Conservation (phyloP, 805 yeast species). For the Ogataea methylovora region DNA sequence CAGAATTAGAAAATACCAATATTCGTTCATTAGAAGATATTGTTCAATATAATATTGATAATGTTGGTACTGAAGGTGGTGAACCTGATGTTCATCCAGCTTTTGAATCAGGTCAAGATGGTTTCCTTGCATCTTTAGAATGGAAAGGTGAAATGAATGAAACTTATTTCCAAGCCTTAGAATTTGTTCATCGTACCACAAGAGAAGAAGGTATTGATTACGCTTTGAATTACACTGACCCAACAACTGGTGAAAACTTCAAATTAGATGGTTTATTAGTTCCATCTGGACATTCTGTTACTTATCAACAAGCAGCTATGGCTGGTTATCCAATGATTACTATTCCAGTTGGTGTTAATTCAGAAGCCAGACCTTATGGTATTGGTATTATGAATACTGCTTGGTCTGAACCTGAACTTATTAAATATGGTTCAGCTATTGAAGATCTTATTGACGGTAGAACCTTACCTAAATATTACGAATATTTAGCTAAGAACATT, state of each 20-base stretch:
- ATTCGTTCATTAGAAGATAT: constrained; percentile 19
- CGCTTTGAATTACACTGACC: constrained; percentile 21
- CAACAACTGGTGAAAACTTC: constrained; percentile 16
- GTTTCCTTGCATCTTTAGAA: constrained; percentile 18
- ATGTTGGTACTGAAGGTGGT: constrained; percentile 22
- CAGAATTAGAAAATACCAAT: constrained; percentile 18
- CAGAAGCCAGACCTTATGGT: constrained; percentile 18
- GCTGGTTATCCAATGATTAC: constrained; percentile 24
- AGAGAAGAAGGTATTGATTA: constrained; percentile 24
- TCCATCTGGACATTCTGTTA: constrained; percentile 16
- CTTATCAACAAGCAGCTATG: constrained; percentile 23
- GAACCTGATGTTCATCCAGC: constrained; percentile 15
- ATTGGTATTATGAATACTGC: constrained; percentile 22
- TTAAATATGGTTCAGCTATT: constrained; percentile 22
- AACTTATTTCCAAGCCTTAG: constrained; percentile 23
- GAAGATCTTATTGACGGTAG: constrained; percentile 16
- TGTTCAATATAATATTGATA: constrained; percentile 16
- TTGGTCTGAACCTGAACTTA: constrained; percentile 20
- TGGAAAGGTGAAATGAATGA: constrained; percentile 20
- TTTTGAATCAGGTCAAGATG: constrained; percentile 22
- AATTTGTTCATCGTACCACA: constrained; percentile 20
- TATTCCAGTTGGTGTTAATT: constrained; percentile 16
- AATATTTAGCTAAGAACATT: constrained; percentile 18
- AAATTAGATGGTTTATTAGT: constrained; percentile 17
- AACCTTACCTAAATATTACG: constrained; percentile 15